Conservation (phyloP, 164 flowering plant genomes). For the Annona squamosa region DNA sequence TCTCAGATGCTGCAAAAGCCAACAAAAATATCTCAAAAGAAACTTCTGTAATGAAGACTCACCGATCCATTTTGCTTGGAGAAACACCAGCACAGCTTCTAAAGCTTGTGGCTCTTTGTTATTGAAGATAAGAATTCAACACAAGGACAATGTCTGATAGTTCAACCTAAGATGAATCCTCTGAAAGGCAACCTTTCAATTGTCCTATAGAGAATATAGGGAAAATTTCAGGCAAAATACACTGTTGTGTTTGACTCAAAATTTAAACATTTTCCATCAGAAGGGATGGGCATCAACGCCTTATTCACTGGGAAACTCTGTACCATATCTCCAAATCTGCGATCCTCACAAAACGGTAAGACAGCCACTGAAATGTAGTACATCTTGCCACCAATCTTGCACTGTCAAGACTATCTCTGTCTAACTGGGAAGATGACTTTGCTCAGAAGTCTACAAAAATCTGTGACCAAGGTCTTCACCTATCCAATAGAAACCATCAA, state of each 20-base stretch:
- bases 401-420: neutral
- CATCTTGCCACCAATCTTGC: conserved; percentile 25
- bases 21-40: neutral
- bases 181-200: conserved; percentile 7
- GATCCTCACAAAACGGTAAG: conserved; percentile 9
- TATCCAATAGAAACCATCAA: neutral
- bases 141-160: conserved; percentile 9
- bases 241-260: conserved; percentile 27
- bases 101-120: conserved; percentile 24
- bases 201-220: conserved; percentile 13
- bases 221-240: conserved; percentile 34
- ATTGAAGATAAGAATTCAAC: conserved; percentile 22
- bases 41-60: conserved; percentile 4
- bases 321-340: conserved; percentile 10
- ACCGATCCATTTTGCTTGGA: conserved; percentile 71
- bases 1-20: neutral
- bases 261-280: conserved; percentile 12
- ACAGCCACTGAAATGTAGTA: conserved; percentile 8
- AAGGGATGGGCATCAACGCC: conserved; percentile 42
- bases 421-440: conserved; percentile 5
- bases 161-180: conserved; percentile 11
- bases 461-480: neutral
- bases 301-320: conserved; percentile 30
- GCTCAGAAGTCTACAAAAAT: conserved; percentile 2
- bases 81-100: conserved; percentile 14